Conservation (phyloP, 2,329 filamentous ascomycete species). For the Trichoderma pleuroti region DNA sequence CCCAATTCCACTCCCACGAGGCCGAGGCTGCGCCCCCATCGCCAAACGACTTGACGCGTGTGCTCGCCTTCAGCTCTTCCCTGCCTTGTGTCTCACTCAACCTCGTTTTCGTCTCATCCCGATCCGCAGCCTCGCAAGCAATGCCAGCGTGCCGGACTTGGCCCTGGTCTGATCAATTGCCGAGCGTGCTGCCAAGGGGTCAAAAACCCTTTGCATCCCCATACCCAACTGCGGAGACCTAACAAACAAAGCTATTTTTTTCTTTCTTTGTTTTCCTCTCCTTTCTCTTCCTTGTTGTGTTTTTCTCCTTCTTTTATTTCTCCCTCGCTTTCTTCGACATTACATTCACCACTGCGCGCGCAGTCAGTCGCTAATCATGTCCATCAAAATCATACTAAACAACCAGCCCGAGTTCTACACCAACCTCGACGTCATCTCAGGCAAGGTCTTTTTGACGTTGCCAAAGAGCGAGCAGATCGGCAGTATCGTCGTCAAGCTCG, state of each 20-base stretch:
- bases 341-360: not conserved
- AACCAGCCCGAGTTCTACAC: conserved; percentile 70
- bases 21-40: conserved; percentile 24
- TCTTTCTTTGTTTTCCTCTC: not conserved
- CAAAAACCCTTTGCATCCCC: not conserved
- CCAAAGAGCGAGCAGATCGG: conserved; percentile 67
- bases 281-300: not conserved
- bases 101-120: not conserved
- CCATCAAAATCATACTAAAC: conserved; percentile 64
- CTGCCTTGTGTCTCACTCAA: not conserved
- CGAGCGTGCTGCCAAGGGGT: not conserved
- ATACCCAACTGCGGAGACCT: not conserved
- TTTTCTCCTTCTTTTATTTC: not conserved
- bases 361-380: conserved; percentile 46
- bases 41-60: conserved; percentile 13
- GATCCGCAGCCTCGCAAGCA: not conserved
- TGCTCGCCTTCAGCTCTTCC: not conserved
- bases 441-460: conserved; percentile 54
- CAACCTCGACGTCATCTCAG: conserved; percentile 71
- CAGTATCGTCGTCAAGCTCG: conserved; percentile 76
- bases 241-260: not conserved
- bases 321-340: not conserved
- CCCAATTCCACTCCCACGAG: not conserved
- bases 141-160: conserved; percentile 4
- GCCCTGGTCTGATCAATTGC: not conserved